Evolutionary conservation across 2,329 filamentous ascomycete species (phyloP).

Genomic region (Neocucurbitaria cava): DNA sequence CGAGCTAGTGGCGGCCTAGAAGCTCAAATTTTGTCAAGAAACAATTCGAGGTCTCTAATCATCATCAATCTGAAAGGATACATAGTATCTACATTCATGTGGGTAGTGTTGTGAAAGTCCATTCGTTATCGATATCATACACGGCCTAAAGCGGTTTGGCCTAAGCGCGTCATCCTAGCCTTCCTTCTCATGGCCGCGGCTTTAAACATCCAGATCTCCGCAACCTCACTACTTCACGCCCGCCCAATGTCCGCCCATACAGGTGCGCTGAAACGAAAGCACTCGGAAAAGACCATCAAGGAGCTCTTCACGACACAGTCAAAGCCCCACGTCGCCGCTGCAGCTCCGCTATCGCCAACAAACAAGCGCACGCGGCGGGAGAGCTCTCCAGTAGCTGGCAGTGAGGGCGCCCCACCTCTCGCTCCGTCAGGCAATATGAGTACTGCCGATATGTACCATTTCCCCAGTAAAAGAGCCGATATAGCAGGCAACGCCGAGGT

Average conservation of each 20-base stretch:
- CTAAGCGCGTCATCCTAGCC: slow-evolving; percentile 38
- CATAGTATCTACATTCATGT: no score
- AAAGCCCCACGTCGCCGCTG: slow-evolving; percentile 36
- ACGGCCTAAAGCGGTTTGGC: slow-evolving; percentile 16
- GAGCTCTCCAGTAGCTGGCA: slow-evolving; percentile 23
- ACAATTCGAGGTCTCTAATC: not conserved
- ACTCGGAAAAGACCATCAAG: slow-evolving; percentile 43
- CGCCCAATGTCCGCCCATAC: slow-evolving; percentile 43
- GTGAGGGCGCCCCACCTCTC: slow-evolving; percentile 16
- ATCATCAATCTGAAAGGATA: not conserved
- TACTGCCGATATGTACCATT: slow-evolving; percentile 45
- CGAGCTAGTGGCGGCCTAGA: not conserved
- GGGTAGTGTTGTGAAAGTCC: not conserved
- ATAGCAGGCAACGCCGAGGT: slow-evolving; percentile 24
- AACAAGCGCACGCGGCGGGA: slow-evolving; percentile 41
- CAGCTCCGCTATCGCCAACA: slow-evolving; percentile 36
- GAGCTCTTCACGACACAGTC: slow-evolving; percentile 46
- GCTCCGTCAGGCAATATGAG: slow-evolving; percentile 31
- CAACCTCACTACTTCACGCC: slow-evolving; percentile 15
- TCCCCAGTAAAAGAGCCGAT: slow-evolving; percentile 38
- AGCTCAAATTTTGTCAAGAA: not conserved
- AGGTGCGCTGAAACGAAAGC: slow-evolving; percentile 47
- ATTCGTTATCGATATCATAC: slow-evolving; percentile 17
- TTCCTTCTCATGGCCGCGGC: slow-evolving; percentile 26
- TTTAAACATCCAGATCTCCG: slow-evolving; percentile 23